phyloP scores from a whole-genome alignment of 2,329 filamentous ascomycete genomes.

The Fusarium lateritium region DNA sequence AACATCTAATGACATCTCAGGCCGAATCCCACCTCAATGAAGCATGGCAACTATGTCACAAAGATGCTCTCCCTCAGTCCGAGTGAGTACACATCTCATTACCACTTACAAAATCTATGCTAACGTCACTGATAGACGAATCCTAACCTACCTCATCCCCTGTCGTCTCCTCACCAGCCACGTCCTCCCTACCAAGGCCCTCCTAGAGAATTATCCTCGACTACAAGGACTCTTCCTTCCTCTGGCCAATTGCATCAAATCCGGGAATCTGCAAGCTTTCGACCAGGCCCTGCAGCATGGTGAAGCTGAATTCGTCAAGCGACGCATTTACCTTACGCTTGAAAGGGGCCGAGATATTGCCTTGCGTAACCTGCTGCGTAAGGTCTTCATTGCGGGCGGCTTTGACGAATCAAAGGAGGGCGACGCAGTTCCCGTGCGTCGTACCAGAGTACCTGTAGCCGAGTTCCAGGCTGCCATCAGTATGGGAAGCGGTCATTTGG shows the following conservation, averaged over 20 bases:
- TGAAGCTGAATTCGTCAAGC: conserved; percentile 93
- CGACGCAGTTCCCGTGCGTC: conserved; percentile 72
- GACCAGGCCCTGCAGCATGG: conserved; percentile 84
- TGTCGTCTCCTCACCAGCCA: conserved; percentile 92
- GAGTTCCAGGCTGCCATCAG: conserved; percentile 90
- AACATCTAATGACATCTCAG: conserved; percentile 56
- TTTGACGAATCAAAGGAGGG: conserved; percentile 83
- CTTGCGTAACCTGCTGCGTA: conserved; percentile 90
- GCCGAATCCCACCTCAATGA: conserved; percentile 85
- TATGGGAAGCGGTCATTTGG: conserved; percentile 75
- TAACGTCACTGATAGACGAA: conserved; percentile 70
- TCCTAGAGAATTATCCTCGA: conserved; percentile 82
- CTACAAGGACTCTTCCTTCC: conserved; percentile 85
- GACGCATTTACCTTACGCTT: conserved; percentile 93
- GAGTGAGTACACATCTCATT: conserved; percentile 70
- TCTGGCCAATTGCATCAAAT: conserved; percentile 83
- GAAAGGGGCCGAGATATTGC: conserved; percentile 94
- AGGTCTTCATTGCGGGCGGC: conserved; percentile 89
- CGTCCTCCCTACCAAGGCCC: conserved; percentile 79
- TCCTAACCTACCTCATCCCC: conserved; percentile 94
- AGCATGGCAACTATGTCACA: conserved; percentile 87
- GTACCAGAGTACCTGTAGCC: conserved; percentile 83
- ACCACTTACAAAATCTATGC: not conserved
- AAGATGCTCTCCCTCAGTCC: conserved; percentile 79
- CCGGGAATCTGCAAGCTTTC: conserved; percentile 86